phyloP scores from a whole-genome alignment of 495 filamentous ascomycete species.

The Lepraria neglecta region DNA sequence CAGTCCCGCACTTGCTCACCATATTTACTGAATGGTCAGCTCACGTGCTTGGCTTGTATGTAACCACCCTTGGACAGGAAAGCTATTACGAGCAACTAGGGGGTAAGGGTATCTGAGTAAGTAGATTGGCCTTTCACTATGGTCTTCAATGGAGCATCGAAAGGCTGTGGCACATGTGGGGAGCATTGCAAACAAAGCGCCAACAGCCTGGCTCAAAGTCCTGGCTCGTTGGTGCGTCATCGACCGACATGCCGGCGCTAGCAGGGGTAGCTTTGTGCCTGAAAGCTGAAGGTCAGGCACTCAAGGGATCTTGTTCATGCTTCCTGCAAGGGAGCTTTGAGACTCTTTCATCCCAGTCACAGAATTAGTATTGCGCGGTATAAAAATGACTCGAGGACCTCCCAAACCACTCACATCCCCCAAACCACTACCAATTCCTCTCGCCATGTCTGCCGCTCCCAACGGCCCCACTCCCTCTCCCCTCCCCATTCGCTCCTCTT shows the following conservation, averaged over 20 bases:
- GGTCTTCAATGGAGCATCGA: neutral
- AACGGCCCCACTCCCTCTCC: constrained; percentile 22
- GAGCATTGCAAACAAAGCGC: neutral
- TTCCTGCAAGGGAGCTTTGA: neutral
- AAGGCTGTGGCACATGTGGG: neutral
- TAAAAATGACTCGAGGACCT: constrained; percentile 18
- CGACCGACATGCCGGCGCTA: constrained; percentile 10
- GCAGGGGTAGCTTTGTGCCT: neutral
- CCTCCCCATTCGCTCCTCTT: constrained; percentile 18
- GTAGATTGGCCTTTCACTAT: too few relatives aligned
- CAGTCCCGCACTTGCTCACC: constrained; percentile 3
- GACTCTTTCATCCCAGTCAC: neutral
- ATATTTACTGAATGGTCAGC: neutral
- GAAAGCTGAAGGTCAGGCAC: neutral
- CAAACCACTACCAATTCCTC: constrained; percentile 26
- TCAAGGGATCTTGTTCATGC: neutral
- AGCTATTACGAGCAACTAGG: neutral
- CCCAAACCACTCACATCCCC: constrained; percentile 10
- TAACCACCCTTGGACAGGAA: too few relatives aligned
- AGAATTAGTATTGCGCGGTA: neutral
- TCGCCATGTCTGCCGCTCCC: constrained; percentile 25
- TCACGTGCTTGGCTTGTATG: neutral
- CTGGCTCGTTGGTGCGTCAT: constrained; percentile 1
- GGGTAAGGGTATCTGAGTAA: too few relatives aligned
- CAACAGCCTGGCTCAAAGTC: neutral